Percentiles rank a stretch among this genome's conserved stretches.
Conservation (phyloP, 805 yeast genomes). For the Saccharomycopsis olivae region DNA sequence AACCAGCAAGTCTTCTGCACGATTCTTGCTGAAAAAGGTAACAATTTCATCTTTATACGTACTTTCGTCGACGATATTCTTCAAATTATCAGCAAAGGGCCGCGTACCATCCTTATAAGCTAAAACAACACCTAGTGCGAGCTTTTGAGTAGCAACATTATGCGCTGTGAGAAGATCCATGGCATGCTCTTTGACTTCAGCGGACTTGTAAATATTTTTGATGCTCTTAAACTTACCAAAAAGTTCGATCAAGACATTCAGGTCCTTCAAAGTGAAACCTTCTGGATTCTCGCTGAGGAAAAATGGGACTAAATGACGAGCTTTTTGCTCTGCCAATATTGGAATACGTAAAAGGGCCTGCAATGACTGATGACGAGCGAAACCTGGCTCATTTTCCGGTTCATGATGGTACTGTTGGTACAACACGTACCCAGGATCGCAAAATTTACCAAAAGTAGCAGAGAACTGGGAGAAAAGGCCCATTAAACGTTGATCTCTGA, state of each 20-base stretch:
- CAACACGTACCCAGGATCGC: too few relatives aligned
- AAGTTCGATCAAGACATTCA: conserved; percentile 46
- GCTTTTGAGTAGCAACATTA: conserved; percentile 51
- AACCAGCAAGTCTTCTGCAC: conserved; percentile 39
- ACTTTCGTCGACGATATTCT: conserved; percentile 69
- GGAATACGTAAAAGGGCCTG: conserved; percentile 52
- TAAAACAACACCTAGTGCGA: conserved; percentile 60
- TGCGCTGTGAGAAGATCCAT: conserved; percentile 51
- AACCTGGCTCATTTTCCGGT: conserved; percentile 30
- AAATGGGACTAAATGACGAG: conserved; percentile 45
- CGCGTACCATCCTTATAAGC: conserved; percentile 50
- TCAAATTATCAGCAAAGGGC: conserved; percentile 64
- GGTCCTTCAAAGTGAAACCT: conserved; percentile 42
- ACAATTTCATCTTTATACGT: conserved; percentile 78
- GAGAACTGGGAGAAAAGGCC: not conserved
- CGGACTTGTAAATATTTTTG: conserved; percentile 39
- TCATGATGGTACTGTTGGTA: too few relatives aligned
- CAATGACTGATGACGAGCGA: conserved; percentile 45
- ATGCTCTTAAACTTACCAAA: conserved; percentile 58
- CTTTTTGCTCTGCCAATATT: conserved; percentile 55
- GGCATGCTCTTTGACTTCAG: conserved; percentile 42
- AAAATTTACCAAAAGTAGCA: conserved; percentile 2
- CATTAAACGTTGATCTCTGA: not conserved
- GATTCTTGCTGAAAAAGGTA: conserved; percentile 45
- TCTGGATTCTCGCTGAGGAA: conserved; percentile 31